Evolutionary conservation across 495 filamentous ascomycete species (phyloP).

Genomic region (Symbiotaphrina buchneri): DNA sequence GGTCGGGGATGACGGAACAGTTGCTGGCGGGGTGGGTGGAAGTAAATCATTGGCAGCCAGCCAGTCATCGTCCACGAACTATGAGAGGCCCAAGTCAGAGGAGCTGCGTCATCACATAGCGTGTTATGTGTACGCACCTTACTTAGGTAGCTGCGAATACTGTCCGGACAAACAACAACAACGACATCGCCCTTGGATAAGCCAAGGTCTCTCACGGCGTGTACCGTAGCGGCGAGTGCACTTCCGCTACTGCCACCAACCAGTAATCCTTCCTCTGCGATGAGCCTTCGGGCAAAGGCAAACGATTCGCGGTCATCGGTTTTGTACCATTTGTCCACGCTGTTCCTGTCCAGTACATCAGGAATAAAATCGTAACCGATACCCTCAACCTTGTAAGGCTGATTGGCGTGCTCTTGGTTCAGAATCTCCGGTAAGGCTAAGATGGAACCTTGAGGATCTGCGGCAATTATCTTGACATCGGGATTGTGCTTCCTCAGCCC

Average conservation of each 20-base stretch:
- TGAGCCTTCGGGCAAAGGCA: slow-evolving; percentile 64
- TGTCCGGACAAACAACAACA: slow-evolving; percentile 82
- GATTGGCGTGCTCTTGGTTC: slow-evolving; percentile 58
- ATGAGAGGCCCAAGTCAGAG: slow-evolving; percentile 1
- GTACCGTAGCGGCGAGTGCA: slow-evolving; percentile 67
- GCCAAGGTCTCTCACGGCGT: slow-evolving; percentile 50
- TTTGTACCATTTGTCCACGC: slow-evolving; percentile 95
- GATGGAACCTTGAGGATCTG: slow-evolving; percentile 78
- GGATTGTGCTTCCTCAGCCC: slow-evolving; percentile 75
- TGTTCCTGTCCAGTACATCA: slow-evolving; percentile 61
- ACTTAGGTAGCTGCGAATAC: slow-evolving; percentile 91
- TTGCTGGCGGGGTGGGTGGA: slow-evolving; percentile 27
- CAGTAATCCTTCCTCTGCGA: slow-evolving; percentile 83
- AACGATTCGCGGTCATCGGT: slow-evolving; percentile 88
- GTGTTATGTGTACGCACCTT: slow-evolving; percentile 27
- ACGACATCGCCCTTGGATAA: slow-evolving; percentile 60
- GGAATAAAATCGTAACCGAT: slow-evolving; percentile 98
- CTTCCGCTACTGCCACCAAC: slow-evolving; percentile 90
- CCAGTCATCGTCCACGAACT: slow-evolving; percentile 97
- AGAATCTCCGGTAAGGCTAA: slow-evolving; percentile 56
- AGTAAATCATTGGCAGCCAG: slow-evolving; percentile 84
- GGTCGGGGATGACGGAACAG: slow-evolving; percentile 20
- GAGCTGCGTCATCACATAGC: neutral
- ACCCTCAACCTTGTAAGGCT: slow-evolving; percentile 91
- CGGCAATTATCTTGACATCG: slow-evolving; percentile 65